phyloP scores from a whole-genome alignment of 768 basidiomycete genomes.

The Albatrellus ellisii region DNA sequence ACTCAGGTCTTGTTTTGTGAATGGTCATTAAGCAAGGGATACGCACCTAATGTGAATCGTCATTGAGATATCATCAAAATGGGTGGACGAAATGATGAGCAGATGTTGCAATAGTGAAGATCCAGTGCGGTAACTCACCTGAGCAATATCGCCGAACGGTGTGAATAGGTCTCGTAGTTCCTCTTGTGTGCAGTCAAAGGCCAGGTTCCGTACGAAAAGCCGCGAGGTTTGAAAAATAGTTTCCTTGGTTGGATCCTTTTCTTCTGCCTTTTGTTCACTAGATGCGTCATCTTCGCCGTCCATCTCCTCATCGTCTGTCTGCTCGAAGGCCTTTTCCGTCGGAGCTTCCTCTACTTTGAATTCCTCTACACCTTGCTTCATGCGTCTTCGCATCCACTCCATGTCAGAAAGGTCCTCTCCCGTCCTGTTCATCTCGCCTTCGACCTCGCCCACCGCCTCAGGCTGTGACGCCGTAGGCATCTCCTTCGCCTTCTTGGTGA shows the following conservation, averaged over 20 bases:
- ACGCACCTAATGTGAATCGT: conserved; percentile 4
- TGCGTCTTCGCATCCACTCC: conserved; percentile 64
- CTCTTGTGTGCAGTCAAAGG: conserved; percentile 66
- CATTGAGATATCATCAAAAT: no score
- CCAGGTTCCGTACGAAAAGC: conserved; percentile 90
- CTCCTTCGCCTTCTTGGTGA: conserved; percentile 13
- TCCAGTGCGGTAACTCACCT: conserved; percentile 38
- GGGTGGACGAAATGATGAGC: no score
- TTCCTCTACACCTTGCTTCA: conserved; percentile 29
- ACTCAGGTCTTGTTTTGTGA: not conserved
- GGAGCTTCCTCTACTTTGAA: no score
- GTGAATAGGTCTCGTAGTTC: conserved; percentile 57
- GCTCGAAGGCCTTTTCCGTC: conserved; percentile 41
- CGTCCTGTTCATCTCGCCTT: no score
- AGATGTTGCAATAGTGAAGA: not conserved
- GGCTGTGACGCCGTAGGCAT: not conserved
- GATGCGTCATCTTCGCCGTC: conserved; percentile 8
- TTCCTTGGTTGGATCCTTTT: conserved; percentile 16
- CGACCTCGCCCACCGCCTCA: conserved; percentile 11
- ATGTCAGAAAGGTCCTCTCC: conserved; percentile 47
- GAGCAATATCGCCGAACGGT: conserved; percentile 57
- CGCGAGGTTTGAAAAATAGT: conserved; percentile 66
- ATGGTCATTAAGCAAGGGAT: conserved; percentile 1
- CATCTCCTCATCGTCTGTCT: conserved; percentile 41
- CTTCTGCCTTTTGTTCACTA: conserved; percentile 7